phyloP scores from a whole-genome alignment of 306 rosid genomes.

The Boehmeria nivea region DNA sequence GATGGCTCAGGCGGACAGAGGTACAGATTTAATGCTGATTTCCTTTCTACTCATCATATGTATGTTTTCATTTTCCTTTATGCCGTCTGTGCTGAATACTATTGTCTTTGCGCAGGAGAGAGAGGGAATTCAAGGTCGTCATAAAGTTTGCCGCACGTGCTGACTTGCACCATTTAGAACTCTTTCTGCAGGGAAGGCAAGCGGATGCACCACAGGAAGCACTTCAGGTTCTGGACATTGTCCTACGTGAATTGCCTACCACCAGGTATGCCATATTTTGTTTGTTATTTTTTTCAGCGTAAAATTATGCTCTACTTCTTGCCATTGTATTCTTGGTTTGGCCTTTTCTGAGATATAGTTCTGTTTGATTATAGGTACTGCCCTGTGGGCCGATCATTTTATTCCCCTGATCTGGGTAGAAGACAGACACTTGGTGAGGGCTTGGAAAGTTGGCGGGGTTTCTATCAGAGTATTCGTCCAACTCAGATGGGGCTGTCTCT shows the following conservation, averaged over 20 bases:
- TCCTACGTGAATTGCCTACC: conserved; percentile 84
- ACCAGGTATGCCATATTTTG: conserved; percentile 41
- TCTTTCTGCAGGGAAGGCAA: conserved; percentile 84
- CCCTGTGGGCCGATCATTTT: conserved; percentile 96
- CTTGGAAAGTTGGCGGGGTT: conserved; percentile 97
- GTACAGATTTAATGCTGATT: conserved; percentile 19
- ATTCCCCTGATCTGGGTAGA: conserved; percentile 72
- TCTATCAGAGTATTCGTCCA: conserved; percentile 95
- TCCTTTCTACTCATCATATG: not conserved
- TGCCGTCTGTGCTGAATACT: not conserved
- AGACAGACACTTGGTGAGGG: conserved; percentile 94
- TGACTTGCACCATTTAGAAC: conserved; percentile 89
- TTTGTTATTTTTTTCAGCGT: not conserved
- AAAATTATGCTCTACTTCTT: not conserved
- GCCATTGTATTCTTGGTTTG: not conserved
- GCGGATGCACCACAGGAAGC: conserved; percentile 99
- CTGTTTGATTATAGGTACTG: conserved; percentile 52
- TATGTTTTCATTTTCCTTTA: not conserved
- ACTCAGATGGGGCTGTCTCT: conserved; percentile 96
- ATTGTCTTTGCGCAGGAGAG: conserved; percentile 53
- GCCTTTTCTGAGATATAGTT: not conserved
- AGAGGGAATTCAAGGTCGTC: conserved; percentile 72
- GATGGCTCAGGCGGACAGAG: conserved; percentile 79
- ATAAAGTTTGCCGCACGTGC: conserved; percentile 90
- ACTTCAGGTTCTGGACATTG: conserved; percentile 93